phyloP scores from a whole-genome alignment of 345 rosid species.

The Passiflora organensis region DNA sequence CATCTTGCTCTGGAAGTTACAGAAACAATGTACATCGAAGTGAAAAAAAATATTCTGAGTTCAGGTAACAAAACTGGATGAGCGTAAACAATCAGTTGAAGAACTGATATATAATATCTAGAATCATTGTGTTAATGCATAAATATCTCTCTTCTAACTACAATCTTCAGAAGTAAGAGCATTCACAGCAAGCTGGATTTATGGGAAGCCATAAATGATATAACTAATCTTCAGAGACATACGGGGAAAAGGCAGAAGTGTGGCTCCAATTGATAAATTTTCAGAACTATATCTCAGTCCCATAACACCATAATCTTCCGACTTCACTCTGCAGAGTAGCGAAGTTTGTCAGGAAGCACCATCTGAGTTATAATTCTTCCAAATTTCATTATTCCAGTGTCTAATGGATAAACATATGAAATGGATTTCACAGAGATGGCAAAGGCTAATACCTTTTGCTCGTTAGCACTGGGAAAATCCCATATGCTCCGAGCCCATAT shows the following conservation, averaged over 20 bases:
- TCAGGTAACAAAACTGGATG: background rate
- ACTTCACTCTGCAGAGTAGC: slow-evolving; percentile 34
- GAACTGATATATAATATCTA: background rate
- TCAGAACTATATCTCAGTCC: slow-evolving; percentile 81
- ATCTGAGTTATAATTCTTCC: background rate
- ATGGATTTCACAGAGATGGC: no score
- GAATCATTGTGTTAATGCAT: no score
- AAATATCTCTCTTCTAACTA: no score
- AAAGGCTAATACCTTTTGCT: slow-evolving; percentile 63
- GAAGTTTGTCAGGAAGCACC: background rate
- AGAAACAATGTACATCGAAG: slow-evolving; percentile 2
- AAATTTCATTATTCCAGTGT: no score
- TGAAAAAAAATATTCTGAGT: background rate
- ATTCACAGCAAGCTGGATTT: no score
- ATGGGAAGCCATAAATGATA: no score
- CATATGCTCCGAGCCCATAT: slow-evolving; percentile 79
- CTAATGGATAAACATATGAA: no score
- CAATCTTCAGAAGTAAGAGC: background rate
- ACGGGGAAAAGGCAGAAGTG: slow-evolving; percentile 56
- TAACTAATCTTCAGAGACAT: slow-evolving; percentile 7
- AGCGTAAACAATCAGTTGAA: background rate
- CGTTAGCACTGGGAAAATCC: slow-evolving; percentile 52
- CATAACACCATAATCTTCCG: slow-evolving; percentile 62
- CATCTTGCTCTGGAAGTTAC: slow-evolving; percentile 36
- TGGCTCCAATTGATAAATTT: slow-evolving; percentile 67